Conservation (phyloP, 768 basidiomycete genomes). For the Tephrocybe sp. region DNA sequence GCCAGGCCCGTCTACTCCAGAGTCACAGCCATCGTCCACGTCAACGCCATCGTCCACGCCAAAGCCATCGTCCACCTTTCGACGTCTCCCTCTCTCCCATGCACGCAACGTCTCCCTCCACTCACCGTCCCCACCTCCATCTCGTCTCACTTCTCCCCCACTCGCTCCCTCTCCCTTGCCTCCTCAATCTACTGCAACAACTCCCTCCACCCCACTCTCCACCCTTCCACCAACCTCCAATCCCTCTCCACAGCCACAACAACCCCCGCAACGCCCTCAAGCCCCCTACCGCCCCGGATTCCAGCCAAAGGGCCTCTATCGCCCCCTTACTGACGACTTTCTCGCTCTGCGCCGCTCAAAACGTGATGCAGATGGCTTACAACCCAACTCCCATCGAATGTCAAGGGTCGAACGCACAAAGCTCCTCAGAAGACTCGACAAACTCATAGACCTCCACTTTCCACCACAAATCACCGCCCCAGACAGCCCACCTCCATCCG, state of each 20-base stretch:
- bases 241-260: not conserved
- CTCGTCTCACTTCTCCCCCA: not conserved
- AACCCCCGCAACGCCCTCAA: constrained; percentile 18
- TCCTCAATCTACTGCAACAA: not conserved
- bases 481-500: not conserved
- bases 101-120: constrained; percentile 16
- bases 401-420: constrained; percentile 82
- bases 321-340: constrained; percentile 83
- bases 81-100: constrained; percentile 30
- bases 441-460: constrained; percentile 76
- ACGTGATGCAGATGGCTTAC: constrained; percentile 35
- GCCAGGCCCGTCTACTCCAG: not conserved
- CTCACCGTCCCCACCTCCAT: not conserved
- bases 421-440: constrained; percentile 83
- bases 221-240: not conserved
- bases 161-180: not conserved
- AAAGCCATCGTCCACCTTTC: constrained; percentile 8
- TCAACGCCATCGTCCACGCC: constrained; percentile 20
- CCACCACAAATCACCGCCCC: too few species aligned
- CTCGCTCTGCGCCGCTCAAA: constrained; percentile 40
- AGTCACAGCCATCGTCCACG: constrained; percentile 22
- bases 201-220: not conserved
- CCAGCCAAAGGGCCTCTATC: constrained; percentile 85
- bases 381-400: constrained; percentile 34
- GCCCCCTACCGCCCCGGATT: constrained; percentile 89